phyloP scores from a whole-genome alignment of 805 yeast species.

The Barnettozyma pratensis region DNA sequence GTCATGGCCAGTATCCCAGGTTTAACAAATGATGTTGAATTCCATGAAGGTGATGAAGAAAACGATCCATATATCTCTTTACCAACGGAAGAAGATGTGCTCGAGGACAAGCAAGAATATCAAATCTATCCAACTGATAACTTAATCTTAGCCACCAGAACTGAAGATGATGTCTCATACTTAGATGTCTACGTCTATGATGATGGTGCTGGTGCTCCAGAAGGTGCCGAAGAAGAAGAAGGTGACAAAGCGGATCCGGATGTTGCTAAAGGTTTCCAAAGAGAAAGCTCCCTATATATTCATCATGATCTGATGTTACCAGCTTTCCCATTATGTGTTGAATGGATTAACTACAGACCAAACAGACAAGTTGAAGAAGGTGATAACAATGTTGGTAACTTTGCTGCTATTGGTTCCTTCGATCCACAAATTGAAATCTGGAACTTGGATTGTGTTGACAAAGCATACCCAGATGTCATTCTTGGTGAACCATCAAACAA shows the following conservation, averaged over 20 bases:
- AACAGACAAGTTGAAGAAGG: conserved; percentile 30
- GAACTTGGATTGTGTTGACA: conserved; percentile 90
- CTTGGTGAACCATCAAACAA: conserved; percentile 64
- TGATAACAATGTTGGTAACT: conserved; percentile 64
- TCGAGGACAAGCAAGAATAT: conserved; percentile 77
- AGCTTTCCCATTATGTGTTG: conserved; percentile 93
- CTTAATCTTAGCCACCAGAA: conserved; percentile 83
- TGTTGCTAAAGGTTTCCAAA: conserved; percentile 63
- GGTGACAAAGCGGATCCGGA: conserved; percentile 63
- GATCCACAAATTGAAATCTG: conserved; percentile 97
- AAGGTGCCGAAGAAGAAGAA: conserved; percentile 59
- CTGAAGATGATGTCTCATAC: conserved; percentile 92
- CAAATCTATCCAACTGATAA: conserved; percentile 90
- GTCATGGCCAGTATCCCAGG: conserved; percentile 71
- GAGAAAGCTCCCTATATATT: conserved; percentile 77
- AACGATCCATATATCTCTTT: conserved; percentile 40
- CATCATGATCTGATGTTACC: conserved; percentile 98
- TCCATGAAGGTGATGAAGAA: conserved; percentile 42
- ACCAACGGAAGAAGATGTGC: conserved; percentile 47
- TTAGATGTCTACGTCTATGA: conserved; percentile 93
- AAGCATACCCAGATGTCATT: conserved; percentile 90
- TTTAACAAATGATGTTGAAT: conserved; percentile 54
- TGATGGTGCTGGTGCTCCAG: conserved; percentile 84
- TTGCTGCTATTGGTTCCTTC: conserved; percentile 95
- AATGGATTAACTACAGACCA: conserved; percentile 84